Percentiles rank a stretch among this genome's conserved stretches.
Conservation (phyloP, 2,329 filamentous ascomycete genomes). For the Westerdykella ornata region DNA sequence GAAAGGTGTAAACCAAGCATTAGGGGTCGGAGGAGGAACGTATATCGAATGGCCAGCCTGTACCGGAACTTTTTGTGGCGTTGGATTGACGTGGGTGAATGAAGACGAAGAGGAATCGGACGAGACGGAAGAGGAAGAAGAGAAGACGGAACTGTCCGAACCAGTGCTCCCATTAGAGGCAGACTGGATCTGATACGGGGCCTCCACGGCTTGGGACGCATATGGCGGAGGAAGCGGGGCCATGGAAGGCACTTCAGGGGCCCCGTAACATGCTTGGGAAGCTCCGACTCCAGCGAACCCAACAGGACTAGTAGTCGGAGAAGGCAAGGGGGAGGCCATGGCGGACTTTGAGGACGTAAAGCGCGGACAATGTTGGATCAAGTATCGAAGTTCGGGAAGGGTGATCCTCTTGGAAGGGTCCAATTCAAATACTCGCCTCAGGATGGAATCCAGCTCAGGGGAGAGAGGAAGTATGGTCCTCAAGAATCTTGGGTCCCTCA, state of each 20-base stretch:
- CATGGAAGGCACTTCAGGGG: constrained; percentile 22
- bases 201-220: constrained; percentile 20
- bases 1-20: constrained; percentile 38
- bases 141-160: constrained; percentile 39
- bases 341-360: constrained; percentile 55
- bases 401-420: constrained; percentile 78
- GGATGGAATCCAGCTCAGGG: constrained; percentile 78
- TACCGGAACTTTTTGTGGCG: constrained; percentile 23
- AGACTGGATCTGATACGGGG: constrained; percentile 25
- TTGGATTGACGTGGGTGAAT: constrained; percentile 25
- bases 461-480: constrained; percentile 89
- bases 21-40: constrained; percentile 32
- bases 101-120: constrained; percentile 34
- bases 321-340: constrained; percentile 39
- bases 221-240: constrained; percentile 30
- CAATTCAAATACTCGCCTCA: constrained; percentile 80
- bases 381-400: constrained; percentile 67
- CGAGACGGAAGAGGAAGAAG: constrained; percentile 33
- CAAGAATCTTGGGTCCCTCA: constrained; percentile 77
- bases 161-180: constrained; percentile 34
- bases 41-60: constrained; percentile 31
- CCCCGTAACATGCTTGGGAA: constrained; percentile 28
- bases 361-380: constrained; percentile 67
- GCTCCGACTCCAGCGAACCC: constrained; percentile 29
- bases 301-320: constrained; percentile 40